A percentile compares a stretch with the other conserved stretches of the same genome.
Conservation (phyloP, 139 green algal species). For the Chlorella sp. region DNA sequence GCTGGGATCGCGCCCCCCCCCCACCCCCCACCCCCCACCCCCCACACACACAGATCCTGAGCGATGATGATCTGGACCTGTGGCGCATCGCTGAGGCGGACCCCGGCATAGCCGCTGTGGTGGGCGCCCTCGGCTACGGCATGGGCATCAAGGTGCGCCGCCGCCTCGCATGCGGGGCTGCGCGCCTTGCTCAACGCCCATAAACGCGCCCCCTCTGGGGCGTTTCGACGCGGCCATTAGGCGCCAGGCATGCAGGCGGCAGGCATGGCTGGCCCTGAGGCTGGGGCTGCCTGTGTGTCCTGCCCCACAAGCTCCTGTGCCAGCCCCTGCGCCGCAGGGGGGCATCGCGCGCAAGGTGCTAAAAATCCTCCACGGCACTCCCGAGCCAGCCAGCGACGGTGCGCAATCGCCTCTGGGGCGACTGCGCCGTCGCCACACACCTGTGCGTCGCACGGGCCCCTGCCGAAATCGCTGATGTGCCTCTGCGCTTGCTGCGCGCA, state of each 20-base stretch:
- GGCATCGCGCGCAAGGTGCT: slow-evolving; percentile 54
- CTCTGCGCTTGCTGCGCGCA: too few relatives aligned
- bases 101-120: slow-evolving; percentile 32
- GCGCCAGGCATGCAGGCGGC: too few relatives aligned
- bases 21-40: neutral
- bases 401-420: too few relatives aligned
- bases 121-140: slow-evolving; percentile 35
- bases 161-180: too few relatives aligned
- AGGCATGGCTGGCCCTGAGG: neutral
- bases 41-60: slow-evolving; percentile 6
- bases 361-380: slow-evolving; percentile 42
- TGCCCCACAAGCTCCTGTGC: neutral
- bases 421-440: too few relatives aligned
- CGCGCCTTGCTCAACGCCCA: too few relatives aligned
- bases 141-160: slow-evolving; percentile 46
- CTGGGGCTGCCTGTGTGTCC: neutral
- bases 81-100: slow-evolving; percentile 14
- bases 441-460: too few relatives aligned
- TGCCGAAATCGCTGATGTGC: too few relatives aligned
- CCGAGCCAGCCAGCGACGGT: slow-evolving; percentile 35
- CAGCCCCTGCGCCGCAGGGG: slow-evolving; percentile 21
- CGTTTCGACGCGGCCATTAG: too few relatives aligned
- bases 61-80: slow-evolving; percentile 27
- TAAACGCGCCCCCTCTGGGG: too few relatives aligned
- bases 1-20: neutral